Evolutionary conservation across 75 land plant genomes (phyloP), one percentile per base, ranked within the genome.

Genomic region (Cunninghamia lanceolata): DNA sequence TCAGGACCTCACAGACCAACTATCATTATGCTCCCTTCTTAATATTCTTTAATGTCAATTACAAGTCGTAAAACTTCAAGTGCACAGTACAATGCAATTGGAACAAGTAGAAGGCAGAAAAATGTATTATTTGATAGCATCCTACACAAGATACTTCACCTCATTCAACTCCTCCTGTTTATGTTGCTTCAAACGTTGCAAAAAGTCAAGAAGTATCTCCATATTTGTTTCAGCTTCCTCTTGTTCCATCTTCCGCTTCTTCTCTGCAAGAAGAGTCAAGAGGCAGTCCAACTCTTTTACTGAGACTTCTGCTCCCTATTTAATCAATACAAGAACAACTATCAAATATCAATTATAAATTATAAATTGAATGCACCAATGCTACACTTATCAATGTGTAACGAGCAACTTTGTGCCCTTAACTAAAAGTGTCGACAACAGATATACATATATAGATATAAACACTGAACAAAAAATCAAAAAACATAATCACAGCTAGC

Each of bases 181-280:
- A 86, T 94, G 96, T 86, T 94, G 95, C 88, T 91, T 88, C 71
- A 98, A 88, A 42, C 94, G 90, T 71, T 94, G 92, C 86, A 98
- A 85, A 83, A 98, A 98, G 71, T 95, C 97, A 34, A 93, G 87
- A 32, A 98, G 88, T 83, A 98, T 92, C 88, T 96, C 96, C 97
- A 98, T 92, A 85, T 98, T 98, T 81, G 93, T 94, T 83, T 95
- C 99, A 40, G 99, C 96, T 90, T 98, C 99, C 87, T 98, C 99
- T 88, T 96, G 99, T 87, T 98, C 99, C 92, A 98, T 96, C 90
- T 93, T 96, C 52, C 93, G 92, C 91, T 93, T 98, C 89, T 96
- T 98, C 87, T 96, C 99, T 11, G 91, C 82, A 84, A 98, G 93
- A 52, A 98, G 92, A 63, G 89, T 84, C 85, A 98, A 75, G 10